A percentile compares a stretch with the other conserved stretches of the same genome.
Conservation (phyloP, 768 basidiomycete species). For the Tulasnella sp. region DNA sequence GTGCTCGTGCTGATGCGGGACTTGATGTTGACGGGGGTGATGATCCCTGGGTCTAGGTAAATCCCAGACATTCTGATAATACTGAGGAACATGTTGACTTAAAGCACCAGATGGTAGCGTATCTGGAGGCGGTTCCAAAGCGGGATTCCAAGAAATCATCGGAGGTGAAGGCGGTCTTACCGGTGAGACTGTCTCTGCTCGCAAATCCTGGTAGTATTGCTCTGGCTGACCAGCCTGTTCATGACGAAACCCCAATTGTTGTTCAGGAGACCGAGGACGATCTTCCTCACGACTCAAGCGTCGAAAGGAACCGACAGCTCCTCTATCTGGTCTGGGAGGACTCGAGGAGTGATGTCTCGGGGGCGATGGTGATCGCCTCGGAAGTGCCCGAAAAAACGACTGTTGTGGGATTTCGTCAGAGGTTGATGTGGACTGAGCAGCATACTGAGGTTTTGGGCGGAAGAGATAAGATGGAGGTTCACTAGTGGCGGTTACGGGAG, state of each 20-base stretch:
- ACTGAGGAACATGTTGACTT: constrained; percentile 49
- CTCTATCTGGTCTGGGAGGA: neutral
- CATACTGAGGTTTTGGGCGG: constrained; percentile 1
- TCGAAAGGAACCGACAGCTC: neutral
- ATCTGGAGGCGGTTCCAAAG: constrained; percentile 64
- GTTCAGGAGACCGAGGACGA: constrained; percentile 5
- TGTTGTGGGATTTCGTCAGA: neutral
- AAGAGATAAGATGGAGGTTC: constrained; percentile 12
- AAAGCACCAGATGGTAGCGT: constrained; percentile 35
- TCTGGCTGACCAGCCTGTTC: neutral
- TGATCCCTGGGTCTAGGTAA: constrained; percentile 30
- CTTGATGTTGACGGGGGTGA: constrained; percentile 11
- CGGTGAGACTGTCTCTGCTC: constrained; percentile 18
- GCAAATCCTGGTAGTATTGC: neutral
- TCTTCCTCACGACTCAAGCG: neutral
- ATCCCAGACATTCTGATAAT: constrained; percentile 85
- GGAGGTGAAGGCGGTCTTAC: constrained; percentile 46
- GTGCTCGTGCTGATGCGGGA: constrained; percentile 11
- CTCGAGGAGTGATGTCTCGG: neutral
- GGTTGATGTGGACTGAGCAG: neutral
- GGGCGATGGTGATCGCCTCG: constrained; percentile 15
- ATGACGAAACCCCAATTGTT: neutral
- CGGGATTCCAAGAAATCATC: constrained; percentile 67
- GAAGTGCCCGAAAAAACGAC: neutral
- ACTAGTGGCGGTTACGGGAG: constrained; percentile 12